Percentiles rank a stretch among this genome's conserved stretches.
These are phyloP conservation scores for Eutrema salsugineum DNA, from an alignment of 441 rosid genomes.

Conservation along the genomic window DNA sequence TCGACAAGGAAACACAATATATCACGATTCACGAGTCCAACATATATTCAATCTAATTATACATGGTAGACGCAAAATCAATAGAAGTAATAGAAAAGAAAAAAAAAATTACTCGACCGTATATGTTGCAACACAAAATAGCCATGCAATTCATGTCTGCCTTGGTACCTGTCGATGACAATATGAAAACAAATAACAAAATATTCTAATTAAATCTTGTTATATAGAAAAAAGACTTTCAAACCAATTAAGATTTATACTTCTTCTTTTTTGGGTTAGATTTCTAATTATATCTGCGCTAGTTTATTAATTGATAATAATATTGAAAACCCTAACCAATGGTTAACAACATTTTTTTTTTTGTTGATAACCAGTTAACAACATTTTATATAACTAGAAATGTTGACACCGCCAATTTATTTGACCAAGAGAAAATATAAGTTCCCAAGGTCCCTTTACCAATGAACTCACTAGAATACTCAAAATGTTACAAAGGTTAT, in stretches of 20 bases:
- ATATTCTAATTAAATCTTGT: neutral
- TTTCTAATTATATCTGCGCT: neutral
- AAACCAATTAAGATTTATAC: no score
- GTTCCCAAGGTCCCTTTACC: slow-evolving; percentile 17
- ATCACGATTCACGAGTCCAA: slow-evolving; percentile 16
- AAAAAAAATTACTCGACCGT: neutral
- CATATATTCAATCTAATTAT: slow-evolving; percentile 2
- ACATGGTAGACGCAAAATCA: neutral
- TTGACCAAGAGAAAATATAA: slow-evolving; percentile 13
- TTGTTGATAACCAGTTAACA: no score
- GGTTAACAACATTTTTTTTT: neutral
- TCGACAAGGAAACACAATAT: slow-evolving; percentile 23
- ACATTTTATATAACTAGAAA: neutral
- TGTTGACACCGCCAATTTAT: slow-evolving; percentile 2
- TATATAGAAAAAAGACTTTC: neutral
- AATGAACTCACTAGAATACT: slow-evolving; percentile 14
- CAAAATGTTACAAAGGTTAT: neutral
- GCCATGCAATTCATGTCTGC: slow-evolving; percentile 20
- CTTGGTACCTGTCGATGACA: slow-evolving; percentile 29
- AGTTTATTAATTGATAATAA: neutral
- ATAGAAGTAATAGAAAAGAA: neutral
- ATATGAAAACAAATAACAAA: no score
- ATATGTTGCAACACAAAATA: neutral
- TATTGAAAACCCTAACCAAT: neutral
- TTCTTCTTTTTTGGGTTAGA: no score